A percentile compares a stretch with the other conserved stretches of the same genome.
Evolutionary conservation across 2,329 filamentous ascomycete species (phyloP).

Genomic region (Sporothrix pallida): DNA sequence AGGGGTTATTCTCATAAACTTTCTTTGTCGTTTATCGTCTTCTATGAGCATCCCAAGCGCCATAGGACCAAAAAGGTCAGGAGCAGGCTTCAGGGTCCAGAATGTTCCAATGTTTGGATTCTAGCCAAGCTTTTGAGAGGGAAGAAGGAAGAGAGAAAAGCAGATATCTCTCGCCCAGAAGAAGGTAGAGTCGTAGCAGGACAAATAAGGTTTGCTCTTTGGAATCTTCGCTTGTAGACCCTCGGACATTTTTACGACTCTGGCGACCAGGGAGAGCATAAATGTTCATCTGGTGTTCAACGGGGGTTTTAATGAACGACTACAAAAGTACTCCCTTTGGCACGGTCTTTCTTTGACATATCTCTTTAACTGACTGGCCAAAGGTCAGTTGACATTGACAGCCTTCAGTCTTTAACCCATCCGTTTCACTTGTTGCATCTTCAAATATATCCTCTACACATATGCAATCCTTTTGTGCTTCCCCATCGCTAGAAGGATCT

Average conservation of each 20-base stretch:
- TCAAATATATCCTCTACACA: neutral
- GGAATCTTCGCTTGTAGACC: neutral
- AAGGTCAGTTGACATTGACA: neutral
- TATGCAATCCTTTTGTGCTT: neutral
- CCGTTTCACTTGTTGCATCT: neutral
- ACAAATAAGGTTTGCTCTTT: slow-evolving; percentile 21
- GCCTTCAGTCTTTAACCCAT: neutral
- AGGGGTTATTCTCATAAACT: neutral
- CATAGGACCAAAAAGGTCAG: no score
- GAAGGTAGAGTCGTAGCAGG: neutral
- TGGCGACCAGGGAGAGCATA: neutral
- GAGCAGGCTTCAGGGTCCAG: neutral
- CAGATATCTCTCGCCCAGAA: no score
- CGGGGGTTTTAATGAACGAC: neutral
- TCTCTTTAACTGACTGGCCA: neutral
- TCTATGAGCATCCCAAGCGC: no score
- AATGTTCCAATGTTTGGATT: slow-evolving; percentile 12
- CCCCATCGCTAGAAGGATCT: no score
- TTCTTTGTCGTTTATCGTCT: no score
- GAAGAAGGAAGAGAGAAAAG: no score
- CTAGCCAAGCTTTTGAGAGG: neutral
- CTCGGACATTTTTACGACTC: neutral
- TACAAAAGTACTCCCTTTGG: neutral
- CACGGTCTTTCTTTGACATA: neutral
- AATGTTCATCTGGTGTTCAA: slow-evolving; percentile 1